phyloP scores from a whole-genome alignment of 139 green algal genomes.

The Tetradesmus lagerheimii region DNA sequence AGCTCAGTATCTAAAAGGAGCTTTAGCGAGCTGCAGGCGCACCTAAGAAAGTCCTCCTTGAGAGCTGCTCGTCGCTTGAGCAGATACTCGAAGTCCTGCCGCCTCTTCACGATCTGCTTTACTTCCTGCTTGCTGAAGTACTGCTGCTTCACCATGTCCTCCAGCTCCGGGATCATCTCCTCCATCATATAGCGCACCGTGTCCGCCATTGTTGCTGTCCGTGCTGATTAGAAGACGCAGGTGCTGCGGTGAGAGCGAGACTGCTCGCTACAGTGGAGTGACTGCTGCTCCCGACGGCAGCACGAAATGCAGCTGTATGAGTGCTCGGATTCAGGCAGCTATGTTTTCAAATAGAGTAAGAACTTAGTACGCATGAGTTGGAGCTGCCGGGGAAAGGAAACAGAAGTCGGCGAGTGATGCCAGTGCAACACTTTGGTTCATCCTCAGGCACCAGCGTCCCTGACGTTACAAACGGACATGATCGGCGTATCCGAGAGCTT shows the following conservation, averaged over 20 bases:
- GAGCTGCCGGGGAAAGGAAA: too few relatives aligned
- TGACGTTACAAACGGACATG: too few relatives aligned
- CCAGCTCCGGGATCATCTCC: slow-evolving; percentile 96
- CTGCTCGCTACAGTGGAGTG: not conserved
- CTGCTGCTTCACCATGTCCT: slow-evolving; percentile 88
- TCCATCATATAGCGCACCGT: slow-evolving; percentile 91
- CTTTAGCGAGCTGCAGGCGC: not conserved
- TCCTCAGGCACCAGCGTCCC: too few relatives aligned
- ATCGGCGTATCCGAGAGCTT: too few relatives aligned
- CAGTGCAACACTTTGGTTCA: too few relatives aligned
- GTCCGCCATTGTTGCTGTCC: slow-evolving; percentile 73
- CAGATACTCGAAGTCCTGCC: slow-evolving; percentile 91
- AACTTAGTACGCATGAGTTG: too few relatives aligned
- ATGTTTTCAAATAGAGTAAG: too few relatives aligned
- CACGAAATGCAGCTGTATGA: not conserved
- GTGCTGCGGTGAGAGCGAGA: not conserved
- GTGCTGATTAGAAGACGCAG: not conserved
- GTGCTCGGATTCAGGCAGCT: too few relatives aligned
- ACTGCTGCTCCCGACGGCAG: not conserved
- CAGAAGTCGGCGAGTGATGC: too few relatives aligned
- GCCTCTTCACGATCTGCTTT: slow-evolving; percentile 81
- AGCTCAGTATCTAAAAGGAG: not conserved
- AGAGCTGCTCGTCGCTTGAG: slow-evolving; percentile 83
- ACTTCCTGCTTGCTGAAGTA: slow-evolving; percentile 90
- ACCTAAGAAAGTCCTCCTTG: slow-evolving; percentile 86